Evolutionary conservation across 148 eudicot genomes (phyloP).

Genomic region (Chenopodium formosanum): DNA sequence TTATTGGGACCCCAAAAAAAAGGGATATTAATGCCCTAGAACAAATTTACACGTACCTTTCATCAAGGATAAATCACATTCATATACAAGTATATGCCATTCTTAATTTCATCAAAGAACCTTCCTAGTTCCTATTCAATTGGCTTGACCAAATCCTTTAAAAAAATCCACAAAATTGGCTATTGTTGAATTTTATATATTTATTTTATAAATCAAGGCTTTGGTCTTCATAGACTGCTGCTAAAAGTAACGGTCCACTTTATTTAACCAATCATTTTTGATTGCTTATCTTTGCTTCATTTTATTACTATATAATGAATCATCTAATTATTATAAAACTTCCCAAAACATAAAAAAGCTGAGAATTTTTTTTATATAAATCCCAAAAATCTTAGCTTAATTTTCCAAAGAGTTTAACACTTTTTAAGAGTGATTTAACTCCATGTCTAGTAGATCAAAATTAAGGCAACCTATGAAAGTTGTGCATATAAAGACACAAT

Average conservation of each 20-base stretch:
- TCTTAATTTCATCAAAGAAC: background rate
- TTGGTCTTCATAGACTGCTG: slow-evolving; percentile 34
- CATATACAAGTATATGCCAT: no score
- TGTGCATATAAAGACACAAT: slow-evolving; percentile 63
- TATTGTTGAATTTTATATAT: slow-evolving; percentile 3
- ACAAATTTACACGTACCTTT: background rate
- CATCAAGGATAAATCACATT: background rate
- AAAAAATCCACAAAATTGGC: background rate
- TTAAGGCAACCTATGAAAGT: slow-evolving; percentile 46
- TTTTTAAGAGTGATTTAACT: background rate
- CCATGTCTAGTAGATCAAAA: slow-evolving; percentile 23
- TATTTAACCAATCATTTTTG: slow-evolving; percentile 12
- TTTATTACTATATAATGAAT: slow-evolving; percentile 6
- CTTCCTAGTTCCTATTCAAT: slow-evolving; percentile 1
- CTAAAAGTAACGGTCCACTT: slow-evolving; percentile 8
- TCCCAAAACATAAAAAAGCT: slow-evolving; percentile 9
- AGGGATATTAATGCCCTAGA: slow-evolving; percentile 1
- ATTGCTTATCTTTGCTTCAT: background rate
- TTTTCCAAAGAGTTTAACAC: background rate
- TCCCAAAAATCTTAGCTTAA: no score
- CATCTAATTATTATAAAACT: background rate
- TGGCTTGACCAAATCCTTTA: background rate
- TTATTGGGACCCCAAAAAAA: background rate
- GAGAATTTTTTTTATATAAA: background rate
- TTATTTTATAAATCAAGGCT: background rate